Evolutionary conservation across 805 yeast genomes (phyloP), one percentile per base, ranked within the genome.

Genomic region (Wickerhamomyces queroliae): DNA sequence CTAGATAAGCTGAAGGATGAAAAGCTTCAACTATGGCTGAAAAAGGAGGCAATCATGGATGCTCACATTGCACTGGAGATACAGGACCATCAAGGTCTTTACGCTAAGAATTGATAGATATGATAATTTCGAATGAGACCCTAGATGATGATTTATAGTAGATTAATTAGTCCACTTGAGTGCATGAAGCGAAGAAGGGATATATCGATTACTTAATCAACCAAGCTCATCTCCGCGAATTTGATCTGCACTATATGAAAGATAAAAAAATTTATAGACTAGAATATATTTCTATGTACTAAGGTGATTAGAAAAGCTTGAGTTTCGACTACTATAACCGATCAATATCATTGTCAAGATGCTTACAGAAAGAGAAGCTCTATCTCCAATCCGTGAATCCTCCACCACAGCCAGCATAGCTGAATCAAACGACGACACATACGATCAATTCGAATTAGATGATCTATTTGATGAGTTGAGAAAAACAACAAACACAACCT

Each of bases 31-130:
- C 18, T 68, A 21, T 71, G 72, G 70, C 40, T 57, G 6, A 47
- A 56, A 7, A 74, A 69, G 39, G 77, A 73, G 42, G 41, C 62
- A 10, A 48, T 73, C 15, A 45, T 74, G 20, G 72, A 72, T 39
- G 67, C 70, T 5, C 69, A 67, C 38, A 55, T 70, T 21, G 42
- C 52, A 28, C 37, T 63, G 9, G 74, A 57, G 28, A 33, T 55
- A 3, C 45, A 51, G 4, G 31, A 39, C 4, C 39, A 42, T 3
- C n/a, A 30, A 18, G 10, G 16, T 4, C 19, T 30, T 6, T 30
- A 30, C 13, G 9, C 19, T n/a, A 5, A 17, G 13, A 28, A 28
- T 17, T 28, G 31, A 28, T 9, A 10, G 6, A 5, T 15, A n/a
- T n/a, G 6, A 27, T 27, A 28, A 13, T 17, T 9, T 7, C 3